phyloP scores from a whole-genome alignment of 2,329 filamentous ascomycete genomes.

The Fusarium falciforme region DNA sequence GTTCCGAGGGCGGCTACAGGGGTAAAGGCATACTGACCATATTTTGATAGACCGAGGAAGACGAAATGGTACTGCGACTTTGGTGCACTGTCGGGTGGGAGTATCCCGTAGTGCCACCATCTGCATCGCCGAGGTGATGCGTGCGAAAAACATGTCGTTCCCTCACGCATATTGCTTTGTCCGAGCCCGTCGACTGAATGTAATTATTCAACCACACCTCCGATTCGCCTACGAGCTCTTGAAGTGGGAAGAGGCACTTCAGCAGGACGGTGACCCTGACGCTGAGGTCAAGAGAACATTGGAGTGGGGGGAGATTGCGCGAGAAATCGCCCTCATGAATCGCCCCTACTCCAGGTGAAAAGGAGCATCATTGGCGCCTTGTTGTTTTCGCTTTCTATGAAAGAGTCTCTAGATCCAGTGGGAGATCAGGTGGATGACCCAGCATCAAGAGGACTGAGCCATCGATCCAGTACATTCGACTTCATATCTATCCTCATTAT shows the following conservation, averaged over 20 bases:
- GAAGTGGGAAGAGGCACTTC: constrained; percentile 91
- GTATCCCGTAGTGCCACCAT: constrained; percentile 97
- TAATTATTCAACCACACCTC: constrained; percentile 97
- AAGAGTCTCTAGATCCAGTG: neutral
- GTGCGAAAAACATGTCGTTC: constrained; percentile 80
- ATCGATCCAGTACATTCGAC: neutral
- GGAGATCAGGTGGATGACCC: neutral
- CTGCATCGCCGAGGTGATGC: constrained; percentile 99
- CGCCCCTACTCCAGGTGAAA: constrained; percentile 82
- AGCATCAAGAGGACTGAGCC: neutral
- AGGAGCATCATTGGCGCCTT: neutral
- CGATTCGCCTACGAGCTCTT: constrained; percentile 95
- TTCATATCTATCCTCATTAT: neutral
- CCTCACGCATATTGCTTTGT: constrained; percentile 97
- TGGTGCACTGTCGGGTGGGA: constrained; percentile 96
- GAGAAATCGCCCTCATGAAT: constrained; percentile 96
- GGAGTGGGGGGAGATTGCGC: constrained; percentile 89
- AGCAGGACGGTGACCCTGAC: constrained; percentile 60
- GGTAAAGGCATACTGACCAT: constrained; percentile 6
- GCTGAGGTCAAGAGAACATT: constrained; percentile 75
- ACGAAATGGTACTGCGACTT: constrained; percentile 80
- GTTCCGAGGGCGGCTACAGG: constrained; percentile 49
- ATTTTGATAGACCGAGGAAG: constrained; percentile 78
- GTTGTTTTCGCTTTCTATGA: neutral
- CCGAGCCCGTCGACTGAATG: constrained; percentile 89